Percentiles rank a stretch among this genome's conserved stretches.
Evolutionary conservation across 441 rosid species (phyloP).

Genomic region (Erysimum cheiri): DNA sequence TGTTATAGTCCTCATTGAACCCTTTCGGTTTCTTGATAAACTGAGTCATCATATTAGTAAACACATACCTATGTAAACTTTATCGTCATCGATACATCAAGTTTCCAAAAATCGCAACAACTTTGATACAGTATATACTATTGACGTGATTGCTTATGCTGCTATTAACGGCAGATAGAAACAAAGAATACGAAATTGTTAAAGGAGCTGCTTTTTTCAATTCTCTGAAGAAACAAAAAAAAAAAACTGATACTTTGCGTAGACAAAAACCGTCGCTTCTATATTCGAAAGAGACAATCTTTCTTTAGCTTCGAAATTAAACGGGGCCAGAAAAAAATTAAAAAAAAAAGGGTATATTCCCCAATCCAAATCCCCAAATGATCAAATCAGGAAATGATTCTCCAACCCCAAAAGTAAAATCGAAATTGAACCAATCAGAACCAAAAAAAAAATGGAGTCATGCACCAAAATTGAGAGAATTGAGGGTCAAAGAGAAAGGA

Average conservation of each 20-base stretch:
- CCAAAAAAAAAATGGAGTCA: background rate
- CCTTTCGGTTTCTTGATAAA: background rate
- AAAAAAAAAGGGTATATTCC: background rate
- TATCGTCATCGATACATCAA: background rate
- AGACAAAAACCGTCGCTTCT: background rate
- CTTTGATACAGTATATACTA: conserved; percentile 4
- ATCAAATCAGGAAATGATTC: conserved; percentile 7
- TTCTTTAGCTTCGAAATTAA: conserved; percentile 19
- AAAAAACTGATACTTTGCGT: background rate
- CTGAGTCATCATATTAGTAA: conserved; percentile 1
- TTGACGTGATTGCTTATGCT: conserved; percentile 12
- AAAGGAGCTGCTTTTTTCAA: background rate
- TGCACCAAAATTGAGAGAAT: conserved; percentile 26
- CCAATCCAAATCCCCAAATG: background rate
- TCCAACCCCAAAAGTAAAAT: background rate
- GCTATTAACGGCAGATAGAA: background rate
- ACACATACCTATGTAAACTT: conserved; percentile 8
- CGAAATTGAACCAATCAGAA: conserved; percentile 38
- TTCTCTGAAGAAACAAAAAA: background rate
- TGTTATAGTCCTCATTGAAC: conserved; percentile 1
- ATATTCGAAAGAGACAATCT: conserved; percentile 29
- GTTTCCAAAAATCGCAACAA: conserved; percentile 22
- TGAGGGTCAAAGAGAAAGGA: background rate
- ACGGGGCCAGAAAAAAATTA: background rate
- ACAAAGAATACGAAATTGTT: conserved; percentile 24